Conservation (phyloP, 2,329 filamentous ascomycete species). For the Trichoderma koningii region DNA sequence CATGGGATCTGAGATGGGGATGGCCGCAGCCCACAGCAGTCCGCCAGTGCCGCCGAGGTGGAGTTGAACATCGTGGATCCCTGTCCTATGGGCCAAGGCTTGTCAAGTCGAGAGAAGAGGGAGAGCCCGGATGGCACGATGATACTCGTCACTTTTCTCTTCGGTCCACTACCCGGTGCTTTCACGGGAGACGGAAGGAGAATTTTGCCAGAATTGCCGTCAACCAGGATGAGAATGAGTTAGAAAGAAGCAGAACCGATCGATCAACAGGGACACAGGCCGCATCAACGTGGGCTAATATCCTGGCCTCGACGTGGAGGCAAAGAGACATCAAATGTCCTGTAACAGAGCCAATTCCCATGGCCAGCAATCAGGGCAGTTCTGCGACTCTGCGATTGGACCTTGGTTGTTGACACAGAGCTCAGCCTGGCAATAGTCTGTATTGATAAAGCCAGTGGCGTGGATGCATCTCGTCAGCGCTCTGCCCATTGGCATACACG, state of each 20-base stretch:
- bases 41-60: slow-evolving; percentile 24
- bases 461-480: slow-evolving; percentile 15
- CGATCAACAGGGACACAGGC: slow-evolving; percentile 18
- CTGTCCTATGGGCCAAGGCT: not conserved
- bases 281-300: slow-evolving; percentile 2
- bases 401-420: not conserved
- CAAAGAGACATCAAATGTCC: slow-evolving; percentile 21
- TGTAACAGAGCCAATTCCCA: not conserved
- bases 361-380: slow-evolving; percentile 1
- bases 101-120: not conserved
- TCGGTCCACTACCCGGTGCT: slow-evolving; percentile 13
- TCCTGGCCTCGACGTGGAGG: not conserved
- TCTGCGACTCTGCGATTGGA: slow-evolving; percentile 1
- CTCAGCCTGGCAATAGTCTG: slow-evolving; percentile 15
- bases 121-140: slow-evolving; percentile 20
- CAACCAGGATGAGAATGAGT: slow-evolving; percentile 4
- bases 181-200: not conserved
- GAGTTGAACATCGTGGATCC: slow-evolving; percentile 16
- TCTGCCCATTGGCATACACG: too few relatives aligned
- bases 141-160: slow-evolving; percentile 14
- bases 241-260: not conserved
- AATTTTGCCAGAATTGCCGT: not conserved
- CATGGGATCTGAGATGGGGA: slow-evolving; percentile 26
- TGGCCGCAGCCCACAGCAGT: slow-evolving; percentile 15
- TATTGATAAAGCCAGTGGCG: not conserved